Percentiles rank a stretch among this genome's conserved stretches.
Evolutionary conservation across 495 filamentous ascomycete genomes (phyloP).

Genomic region (Neurospora africana): DNA sequence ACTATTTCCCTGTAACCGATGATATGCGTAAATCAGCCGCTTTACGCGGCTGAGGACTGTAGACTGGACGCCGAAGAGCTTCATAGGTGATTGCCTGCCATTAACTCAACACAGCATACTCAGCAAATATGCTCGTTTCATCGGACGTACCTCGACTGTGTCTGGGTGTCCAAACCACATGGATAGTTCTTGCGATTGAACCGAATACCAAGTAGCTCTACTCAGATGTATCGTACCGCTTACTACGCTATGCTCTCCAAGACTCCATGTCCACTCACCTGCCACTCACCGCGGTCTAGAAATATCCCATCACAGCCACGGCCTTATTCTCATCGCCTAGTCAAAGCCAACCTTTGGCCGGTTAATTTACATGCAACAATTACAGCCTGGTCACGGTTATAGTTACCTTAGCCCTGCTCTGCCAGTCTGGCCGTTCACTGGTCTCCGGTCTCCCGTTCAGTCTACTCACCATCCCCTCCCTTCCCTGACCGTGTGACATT

Average conservation of each 20-base stretch:
- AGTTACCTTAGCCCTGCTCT: not conserved
- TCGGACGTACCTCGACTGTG: not conserved
- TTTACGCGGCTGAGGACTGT: not conserved
- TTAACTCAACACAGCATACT: not conserved
- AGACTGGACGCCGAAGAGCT: no score
- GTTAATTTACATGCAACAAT: not conserved
- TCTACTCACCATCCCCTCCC: not conserved
- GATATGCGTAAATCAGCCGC: not conserved
- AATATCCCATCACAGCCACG: not conserved
- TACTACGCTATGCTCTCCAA: no score
- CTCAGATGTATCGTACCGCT: no score
- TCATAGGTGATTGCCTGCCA: no score
- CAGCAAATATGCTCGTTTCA: not conserved
- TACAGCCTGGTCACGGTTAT: not conserved
- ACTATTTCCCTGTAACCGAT: not conserved
- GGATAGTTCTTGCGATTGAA: no score
- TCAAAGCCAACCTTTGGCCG: not conserved
- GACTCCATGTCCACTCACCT: not conserved
- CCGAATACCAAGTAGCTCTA: not conserved
- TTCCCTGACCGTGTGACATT: not conserved
- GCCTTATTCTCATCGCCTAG: not conserved
- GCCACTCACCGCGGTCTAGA: not conserved
- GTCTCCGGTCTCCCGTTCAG: not conserved
- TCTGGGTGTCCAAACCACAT: no score
- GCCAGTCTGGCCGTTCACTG: not conserved